Evolutionary conservation across 306 rosid genomes (phyloP).

Genomic region (Inga laurina): DNA sequence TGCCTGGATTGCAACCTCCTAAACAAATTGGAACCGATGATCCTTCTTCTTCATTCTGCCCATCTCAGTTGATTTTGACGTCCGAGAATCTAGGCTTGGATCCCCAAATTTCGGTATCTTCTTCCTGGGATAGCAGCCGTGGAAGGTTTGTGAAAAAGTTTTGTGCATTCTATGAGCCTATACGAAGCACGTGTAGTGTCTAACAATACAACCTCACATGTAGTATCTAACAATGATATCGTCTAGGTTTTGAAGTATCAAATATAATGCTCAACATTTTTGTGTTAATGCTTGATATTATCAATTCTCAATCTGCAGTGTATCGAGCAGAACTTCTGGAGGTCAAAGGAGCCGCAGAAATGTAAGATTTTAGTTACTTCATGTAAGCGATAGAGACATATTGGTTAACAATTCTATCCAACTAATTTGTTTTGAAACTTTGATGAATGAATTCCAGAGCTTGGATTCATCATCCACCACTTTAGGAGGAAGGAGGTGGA

Average conservation of each 20-base stretch:
- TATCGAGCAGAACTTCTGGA: conserved; percentile 62
- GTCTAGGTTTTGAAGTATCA: neutral
- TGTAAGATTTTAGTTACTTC: conserved; percentile 53
- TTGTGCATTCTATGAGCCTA: neutral
- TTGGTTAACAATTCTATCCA: conserved; percentile 14
- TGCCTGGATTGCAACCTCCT: conserved; percentile 72
- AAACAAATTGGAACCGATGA: conserved; percentile 39
- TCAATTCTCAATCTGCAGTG: conserved; percentile 41
- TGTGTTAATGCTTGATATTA: conserved; percentile 28
- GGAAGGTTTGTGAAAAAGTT: conserved; percentile 61
- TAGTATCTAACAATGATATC: neutral
- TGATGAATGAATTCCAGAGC: conserved; percentile 56
- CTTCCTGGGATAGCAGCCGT: conserved; percentile 75
- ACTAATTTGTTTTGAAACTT: conserved; percentile 5
- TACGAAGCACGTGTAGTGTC: neutral
- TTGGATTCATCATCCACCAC: conserved; percentile 54
- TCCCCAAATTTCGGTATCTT: conserved; percentile 48
- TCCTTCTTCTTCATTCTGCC: conserved; percentile 51
- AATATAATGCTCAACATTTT: neutral
- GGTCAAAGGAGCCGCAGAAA: conserved; percentile 79
- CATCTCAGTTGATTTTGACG: conserved; percentile 61
- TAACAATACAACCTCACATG: neutral
- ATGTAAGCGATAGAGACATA: neutral
- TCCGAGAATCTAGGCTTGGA: conserved; percentile 78
- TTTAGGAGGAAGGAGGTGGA: conserved; percentile 76